Base-by-base conservation (phyloP, 176 grass and related monocot species). In the Aechmea fasciata region DNA sequence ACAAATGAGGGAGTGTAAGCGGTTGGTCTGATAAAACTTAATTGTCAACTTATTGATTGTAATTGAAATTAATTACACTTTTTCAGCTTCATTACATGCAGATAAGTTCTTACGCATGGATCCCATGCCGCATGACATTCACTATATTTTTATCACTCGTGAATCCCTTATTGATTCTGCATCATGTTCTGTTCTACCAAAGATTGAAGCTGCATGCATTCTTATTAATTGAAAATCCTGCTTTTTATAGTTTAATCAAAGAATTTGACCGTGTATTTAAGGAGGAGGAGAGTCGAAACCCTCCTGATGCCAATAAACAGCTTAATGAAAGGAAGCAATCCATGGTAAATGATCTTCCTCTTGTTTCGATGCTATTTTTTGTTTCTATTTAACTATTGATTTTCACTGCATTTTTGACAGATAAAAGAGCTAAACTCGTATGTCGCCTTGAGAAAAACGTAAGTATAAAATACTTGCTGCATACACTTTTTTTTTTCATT, bases 241-340 rank as follows among this genome's bases (percentile, higher is more conserved):
- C 20, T 61, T n/a, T 61, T 22, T 10, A 51, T 77, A 99, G 95
- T 20, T 80, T 99, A 52, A 90, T 99, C 78, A 94, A 90, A 76
- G 84, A 99, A 22, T 94, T 90, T 68, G 95, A 99, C 49, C 82
- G 77, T 11, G 77, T 81, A 63, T 76, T 94, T 78, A 99, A 94
- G 50, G 90, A 94, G 2, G 87, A 99, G 51, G 95, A 99, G 83
- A 85, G 75, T 23, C 82, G 71, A 57, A 87, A 83, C 66, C 11
- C 78, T 22, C 48, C 87, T 20, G 90, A 99, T 63, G 80, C 84
- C 64, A 87, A 94, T 77, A 99, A 88, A 63, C 90, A 94, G 80
- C 87, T 99, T 33, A 99, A 92, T 82, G 95, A 99, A 62, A 99
- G 93, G 87, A 99, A 99, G 26, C 95, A 99, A 79, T 77, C 86